Evolutionary conservation across 192 early-diverging fungal species (phyloP), one percentile per base, ranked within the genome.

Genomic region (Geranomyces michiganensis): DNA sequence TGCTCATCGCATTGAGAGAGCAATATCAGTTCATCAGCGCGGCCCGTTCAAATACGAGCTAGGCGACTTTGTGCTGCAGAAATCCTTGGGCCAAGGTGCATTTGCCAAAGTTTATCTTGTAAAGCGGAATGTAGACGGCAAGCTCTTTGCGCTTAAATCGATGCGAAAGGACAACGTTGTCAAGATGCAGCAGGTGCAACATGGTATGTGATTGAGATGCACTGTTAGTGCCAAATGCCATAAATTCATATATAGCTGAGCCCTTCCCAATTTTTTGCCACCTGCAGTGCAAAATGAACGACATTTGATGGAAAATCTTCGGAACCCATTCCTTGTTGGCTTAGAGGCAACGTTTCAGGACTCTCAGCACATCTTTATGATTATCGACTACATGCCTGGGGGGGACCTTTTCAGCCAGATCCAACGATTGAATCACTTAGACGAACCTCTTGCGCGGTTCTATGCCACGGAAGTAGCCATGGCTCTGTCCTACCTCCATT

Each of bases 61-160:
- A 46, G 80, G 82, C 19, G 91, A 94, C 65, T 95, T 94, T 59
- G 83, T 82, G 56, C 77, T 95, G 62, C 82, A 89, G 64, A 88
- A 90, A 51, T 92, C 93, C 22, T 70, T 96, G 32, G 94, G 94
- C 5, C 93, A 93, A 0, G 94, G 94, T 10, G 93, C 92, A 13
- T 95, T 96, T 82, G 94, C 92, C 27, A 88, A 93, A 29, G 94
- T 96, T 36, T 92, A 94, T 77, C 79, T 95, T 45, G 90, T 92
- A 29, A 90, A 89, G 77, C 88, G 90, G 30, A 83, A 85, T 61
- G 70, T 78, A 53, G 92, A 90, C 47, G 84, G 85, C 14, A 65
- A 85, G 55, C 93, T 89, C 81, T 94, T 91, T 76, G 94, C 95
- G 0, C 91, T 96, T 84, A 97, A 97, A 74, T 92, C 92, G 6